Evolutionary conservation across 495 filamentous ascomycete genomes (phyloP).

Genomic region (Tricharina praecox): DNA sequence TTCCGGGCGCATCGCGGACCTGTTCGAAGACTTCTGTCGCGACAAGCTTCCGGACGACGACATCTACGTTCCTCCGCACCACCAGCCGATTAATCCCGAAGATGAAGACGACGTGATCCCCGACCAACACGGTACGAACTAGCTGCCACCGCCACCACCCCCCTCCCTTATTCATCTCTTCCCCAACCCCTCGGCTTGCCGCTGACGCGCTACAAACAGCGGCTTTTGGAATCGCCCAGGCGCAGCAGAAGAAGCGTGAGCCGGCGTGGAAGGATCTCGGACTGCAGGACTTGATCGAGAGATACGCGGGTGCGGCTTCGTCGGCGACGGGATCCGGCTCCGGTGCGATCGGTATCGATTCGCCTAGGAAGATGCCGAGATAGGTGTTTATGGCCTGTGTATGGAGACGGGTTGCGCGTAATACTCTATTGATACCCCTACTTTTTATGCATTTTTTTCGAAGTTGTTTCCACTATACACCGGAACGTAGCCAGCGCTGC

Average conservation of each 20-base stretch:
- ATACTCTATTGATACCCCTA: no score
- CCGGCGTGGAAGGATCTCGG: slow-evolving; percentile 77
- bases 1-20: slow-evolving; percentile 61
- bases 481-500: no score
- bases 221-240: slow-evolving; percentile 83
- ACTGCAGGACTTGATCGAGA: slow-evolving; percentile 45
- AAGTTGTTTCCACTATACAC: no score
- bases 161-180: no score
- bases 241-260: slow-evolving; percentile 54
- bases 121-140: slow-evolving; percentile 60
- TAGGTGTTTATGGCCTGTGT: no score
- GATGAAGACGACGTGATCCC: slow-evolving; percentile 95
- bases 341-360: neutral
- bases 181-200: no score
- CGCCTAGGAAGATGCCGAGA: slow-evolving; percentile 1
- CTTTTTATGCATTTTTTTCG: no score
- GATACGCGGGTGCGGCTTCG: no score
- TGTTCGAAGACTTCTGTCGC: slow-evolving; percentile 75
- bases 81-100: slow-evolving; percentile 87
- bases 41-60: slow-evolving; percentile 50
- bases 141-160: neutral
- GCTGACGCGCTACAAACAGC: slow-evolving; percentile 31
- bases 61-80: slow-evolving; percentile 75
- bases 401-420: no score
- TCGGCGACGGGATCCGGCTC: neutral